These are phyloP conservation scores for Avena sativa DNA, from an alignment of 176 grass and related monocot genomes.

Conservation along the genomic window DNA sequence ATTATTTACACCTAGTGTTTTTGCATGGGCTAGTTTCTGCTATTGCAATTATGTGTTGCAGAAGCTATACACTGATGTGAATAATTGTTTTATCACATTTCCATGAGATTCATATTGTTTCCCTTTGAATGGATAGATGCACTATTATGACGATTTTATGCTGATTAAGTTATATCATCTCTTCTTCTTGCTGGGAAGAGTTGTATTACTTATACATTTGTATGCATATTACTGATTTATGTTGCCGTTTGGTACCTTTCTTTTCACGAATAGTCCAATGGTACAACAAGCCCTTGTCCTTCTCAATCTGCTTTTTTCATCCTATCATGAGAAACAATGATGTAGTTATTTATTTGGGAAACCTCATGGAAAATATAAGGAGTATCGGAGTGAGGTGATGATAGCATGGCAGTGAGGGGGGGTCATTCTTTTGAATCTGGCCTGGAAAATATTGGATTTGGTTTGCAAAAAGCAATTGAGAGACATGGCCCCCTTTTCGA, in stretches of 20 bases:
- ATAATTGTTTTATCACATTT: background rate
- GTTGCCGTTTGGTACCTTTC: background rate
- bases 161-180: background rate
- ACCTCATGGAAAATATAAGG: background rate
- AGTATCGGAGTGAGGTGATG: background rate
- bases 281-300: background rate
- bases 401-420: background rate
- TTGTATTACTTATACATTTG: background rate
- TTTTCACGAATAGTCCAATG: background rate
- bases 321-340: background rate
- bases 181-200: background rate
- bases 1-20: background rate
- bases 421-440: background rate
- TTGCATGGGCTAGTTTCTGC: constrained; percentile 10
- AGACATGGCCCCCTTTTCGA: too few species aligned
- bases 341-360: background rate
- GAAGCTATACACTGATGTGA: background rate
- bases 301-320: background rate
- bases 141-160: background rate
- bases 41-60: background rate
- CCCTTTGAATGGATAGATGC: background rate
- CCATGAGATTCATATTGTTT: background rate
- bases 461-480: background rate
- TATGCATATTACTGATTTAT: background rate
- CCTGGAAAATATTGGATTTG: background rate